Percentiles rank a stretch among this genome's conserved stretches.
These are phyloP conservation scores for Thelephora aurantiotincta DNA, from an alignment of 768 basidiomycete species.

Conservation along the genomic window DNA sequence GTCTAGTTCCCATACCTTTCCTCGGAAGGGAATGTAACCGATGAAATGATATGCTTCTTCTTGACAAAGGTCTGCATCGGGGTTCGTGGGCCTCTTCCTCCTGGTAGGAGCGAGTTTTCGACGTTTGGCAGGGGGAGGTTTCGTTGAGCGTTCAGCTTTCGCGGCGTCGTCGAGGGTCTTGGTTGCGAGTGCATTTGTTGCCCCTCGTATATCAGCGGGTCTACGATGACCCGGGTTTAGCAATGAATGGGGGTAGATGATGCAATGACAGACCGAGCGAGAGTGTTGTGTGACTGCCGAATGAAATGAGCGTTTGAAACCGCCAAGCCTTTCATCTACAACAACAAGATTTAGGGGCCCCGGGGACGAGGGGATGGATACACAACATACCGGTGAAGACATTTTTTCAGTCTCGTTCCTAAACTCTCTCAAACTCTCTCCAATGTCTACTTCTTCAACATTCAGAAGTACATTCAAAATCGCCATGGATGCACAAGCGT, in stretches of 20 bases:
- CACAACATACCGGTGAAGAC: constrained; percentile 37
- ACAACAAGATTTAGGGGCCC: not conserved
- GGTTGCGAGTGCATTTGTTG: constrained; percentile 29
- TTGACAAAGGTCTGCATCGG: constrained; percentile 19
- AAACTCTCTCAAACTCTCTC: constrained; percentile 28
- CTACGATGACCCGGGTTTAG: constrained; percentile 16
- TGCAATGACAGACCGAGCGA: constrained; percentile 33
- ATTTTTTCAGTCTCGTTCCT: constrained; percentile 37
- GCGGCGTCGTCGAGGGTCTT: constrained; percentile 31
- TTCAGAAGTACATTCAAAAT: constrained; percentile 48
- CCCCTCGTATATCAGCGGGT: constrained; percentile 43
- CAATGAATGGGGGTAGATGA: not conserved
- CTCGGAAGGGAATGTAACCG: constrained; percentile 45
- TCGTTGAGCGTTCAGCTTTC: constrained; percentile 14
- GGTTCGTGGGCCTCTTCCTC: constrained; percentile 11
- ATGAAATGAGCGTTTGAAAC: constrained; percentile 41
- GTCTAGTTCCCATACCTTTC: constrained; percentile 61
- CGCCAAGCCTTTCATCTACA: constrained; percentile 50
- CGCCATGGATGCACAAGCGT: constrained; percentile 51
- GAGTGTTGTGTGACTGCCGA: constrained; percentile 40
- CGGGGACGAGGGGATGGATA: not conserved
- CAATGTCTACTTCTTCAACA: constrained; percentile 30
- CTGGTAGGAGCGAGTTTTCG: constrained; percentile 23
- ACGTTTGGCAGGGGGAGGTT: constrained; percentile 14
- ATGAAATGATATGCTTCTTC: constrained; percentile 47